These are phyloP conservation scores for Pythium oligandrum DNA, from an alignment of 352 stramenopile genomes.

Conservation along the genomic window DNA sequence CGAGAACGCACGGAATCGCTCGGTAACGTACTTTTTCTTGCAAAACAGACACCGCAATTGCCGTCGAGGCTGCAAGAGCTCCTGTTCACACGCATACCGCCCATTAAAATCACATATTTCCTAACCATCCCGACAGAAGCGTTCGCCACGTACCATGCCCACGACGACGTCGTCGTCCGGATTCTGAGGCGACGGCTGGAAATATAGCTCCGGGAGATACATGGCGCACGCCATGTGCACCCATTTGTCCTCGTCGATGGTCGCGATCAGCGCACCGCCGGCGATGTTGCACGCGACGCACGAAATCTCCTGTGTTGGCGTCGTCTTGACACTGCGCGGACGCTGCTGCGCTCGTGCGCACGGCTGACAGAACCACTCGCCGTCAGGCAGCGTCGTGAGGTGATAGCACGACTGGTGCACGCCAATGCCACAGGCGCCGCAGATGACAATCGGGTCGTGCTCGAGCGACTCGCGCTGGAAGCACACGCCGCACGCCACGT, in stretches of 20 bases:
- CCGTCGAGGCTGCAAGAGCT: conserved; percentile 46
- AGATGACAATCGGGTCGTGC: conserved; percentile 77
- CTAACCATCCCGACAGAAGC: neutral
- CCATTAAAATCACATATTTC: neutral
- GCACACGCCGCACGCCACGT: conserved; percentile 62
- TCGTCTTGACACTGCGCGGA: conserved; percentile 34
- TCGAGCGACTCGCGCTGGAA: conserved; percentile 58
- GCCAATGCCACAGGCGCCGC: conserved; percentile 59
- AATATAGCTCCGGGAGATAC: conserved; percentile 71
- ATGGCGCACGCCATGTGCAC: conserved; percentile 77
- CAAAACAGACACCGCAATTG: conserved; percentile 70
- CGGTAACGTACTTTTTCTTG: conserved; percentile 40
- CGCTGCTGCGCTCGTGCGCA: conserved; percentile 48
- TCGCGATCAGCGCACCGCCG: conserved; percentile 50
- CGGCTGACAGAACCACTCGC: conserved; percentile 72
- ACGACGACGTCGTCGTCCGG: conserved; percentile 52
- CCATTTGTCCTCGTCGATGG: conserved; percentile 38
- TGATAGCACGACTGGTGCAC: conserved; percentile 83
- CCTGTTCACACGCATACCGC: conserved; percentile 14
- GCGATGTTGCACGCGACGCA: conserved; percentile 52
- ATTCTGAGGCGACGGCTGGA: conserved; percentile 22
- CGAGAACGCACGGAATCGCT: neutral
- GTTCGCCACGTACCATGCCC: conserved; percentile 27
- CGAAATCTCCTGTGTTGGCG: conserved; percentile 46
- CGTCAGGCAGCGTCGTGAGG: conserved; percentile 55